phyloP scores from a whole-genome alignment of 2,329 filamentous ascomycete species.

The Ophiostoma piceae region DNA sequence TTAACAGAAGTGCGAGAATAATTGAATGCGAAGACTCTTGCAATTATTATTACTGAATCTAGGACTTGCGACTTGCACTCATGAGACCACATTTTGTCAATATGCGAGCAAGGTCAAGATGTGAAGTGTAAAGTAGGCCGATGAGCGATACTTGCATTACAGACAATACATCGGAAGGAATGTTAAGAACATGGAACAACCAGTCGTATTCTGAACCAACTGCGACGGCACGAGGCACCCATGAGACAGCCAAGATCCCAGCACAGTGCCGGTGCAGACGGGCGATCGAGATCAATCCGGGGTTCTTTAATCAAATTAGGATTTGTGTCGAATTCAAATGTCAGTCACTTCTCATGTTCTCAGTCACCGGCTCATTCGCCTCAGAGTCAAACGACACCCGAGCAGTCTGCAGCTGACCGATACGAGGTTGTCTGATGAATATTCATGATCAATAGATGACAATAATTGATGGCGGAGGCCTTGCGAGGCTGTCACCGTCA shows the following conservation, averaged over 20 bases:
- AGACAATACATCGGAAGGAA: background rate
- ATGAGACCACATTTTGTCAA: too few species aligned
- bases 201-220: background rate
- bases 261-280: background rate
- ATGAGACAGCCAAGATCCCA: background rate
- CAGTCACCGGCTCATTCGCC: background rate
- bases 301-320: too few species aligned
- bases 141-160: too few species aligned
- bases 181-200: background rate
- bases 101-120: too few species aligned
- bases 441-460: background rate
- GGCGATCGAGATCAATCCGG: background rate
- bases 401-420: background rate
- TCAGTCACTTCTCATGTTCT: background rate
- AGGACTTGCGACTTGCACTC: too few species aligned
- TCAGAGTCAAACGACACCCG: background rate
- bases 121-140: too few species aligned
- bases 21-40: too few species aligned
- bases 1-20: too few species aligned
- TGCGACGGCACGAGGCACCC: background rate
- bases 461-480: background rate
- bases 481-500: background rate
- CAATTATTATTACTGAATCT: too few species aligned
- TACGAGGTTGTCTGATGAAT: background rate
- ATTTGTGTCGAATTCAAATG: background rate